phyloP scores from a whole-genome alignment of 495 filamentous ascomycete genomes.

The Pseudoneurospora amorphoporcata region DNA sequence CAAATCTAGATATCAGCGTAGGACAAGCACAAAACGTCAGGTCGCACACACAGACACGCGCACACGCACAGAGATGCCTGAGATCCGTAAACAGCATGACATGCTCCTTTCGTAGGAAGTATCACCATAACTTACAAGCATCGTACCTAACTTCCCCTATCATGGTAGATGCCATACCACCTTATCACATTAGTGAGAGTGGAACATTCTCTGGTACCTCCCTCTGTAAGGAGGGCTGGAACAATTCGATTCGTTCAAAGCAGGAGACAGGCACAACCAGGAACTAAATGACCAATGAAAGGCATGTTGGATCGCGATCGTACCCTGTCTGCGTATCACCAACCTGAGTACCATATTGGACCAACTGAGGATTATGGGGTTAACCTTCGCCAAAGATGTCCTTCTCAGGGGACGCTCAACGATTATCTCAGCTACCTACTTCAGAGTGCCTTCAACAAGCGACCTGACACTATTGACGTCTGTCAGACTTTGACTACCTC shows the following conservation, averaged over 20 bases:
- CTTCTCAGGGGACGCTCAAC: background rate
- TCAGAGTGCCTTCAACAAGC: background rate
- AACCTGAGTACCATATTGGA: too few relatives aligned
- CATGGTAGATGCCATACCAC: background rate
- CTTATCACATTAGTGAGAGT: background rate
- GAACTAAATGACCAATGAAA: background rate
- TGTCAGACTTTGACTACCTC: background rate
- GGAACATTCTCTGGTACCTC: too few relatives aligned
- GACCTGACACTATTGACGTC: background rate
- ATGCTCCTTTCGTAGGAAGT: background rate
- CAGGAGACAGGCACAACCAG: background rate
- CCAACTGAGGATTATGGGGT: too few relatives aligned
- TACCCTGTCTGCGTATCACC: background rate
- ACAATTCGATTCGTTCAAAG: background rate
- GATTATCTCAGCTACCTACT: background rate
- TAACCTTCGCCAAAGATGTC: background rate
- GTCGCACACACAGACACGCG: background rate
- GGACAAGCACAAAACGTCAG: background rate
- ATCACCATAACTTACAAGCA: background rate
- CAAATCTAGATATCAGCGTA: background rate
- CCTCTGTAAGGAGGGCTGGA: too few relatives aligned
- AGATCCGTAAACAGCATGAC: background rate
- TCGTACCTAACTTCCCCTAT: background rate
- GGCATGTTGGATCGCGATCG: background rate
- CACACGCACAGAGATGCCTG: background rate